Percentiles rank a stretch among this genome's conserved stretches.
Evolutionary conservation across 176 grass and related monocot species (phyloP).

Genomic region (Poa pratensis): DNA sequence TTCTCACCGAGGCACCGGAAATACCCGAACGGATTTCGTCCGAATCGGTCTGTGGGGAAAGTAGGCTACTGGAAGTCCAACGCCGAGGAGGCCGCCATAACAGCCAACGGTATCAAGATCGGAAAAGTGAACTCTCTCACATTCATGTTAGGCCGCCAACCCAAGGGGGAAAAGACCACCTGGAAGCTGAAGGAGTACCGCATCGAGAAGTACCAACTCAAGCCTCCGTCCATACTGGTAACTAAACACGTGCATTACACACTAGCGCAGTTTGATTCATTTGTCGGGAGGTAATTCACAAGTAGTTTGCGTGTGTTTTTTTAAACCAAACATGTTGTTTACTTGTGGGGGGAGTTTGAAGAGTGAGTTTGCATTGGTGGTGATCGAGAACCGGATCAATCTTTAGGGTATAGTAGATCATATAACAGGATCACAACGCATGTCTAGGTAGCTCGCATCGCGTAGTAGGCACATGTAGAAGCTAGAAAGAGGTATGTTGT

Average conservation of each 20-base stretch:
- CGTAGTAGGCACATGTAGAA: neutral
- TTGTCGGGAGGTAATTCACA: neutral
- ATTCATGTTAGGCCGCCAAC: neutral
- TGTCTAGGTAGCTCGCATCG: neutral
- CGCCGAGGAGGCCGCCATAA: neutral
- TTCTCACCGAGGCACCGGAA: constrained; percentile 31
- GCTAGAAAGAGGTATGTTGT: neutral
- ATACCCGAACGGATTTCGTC: neutral
- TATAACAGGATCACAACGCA: neutral
- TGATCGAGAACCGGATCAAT: neutral
- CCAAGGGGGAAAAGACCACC: neutral
- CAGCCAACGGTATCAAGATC: neutral
- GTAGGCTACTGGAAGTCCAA: constrained; percentile 44
- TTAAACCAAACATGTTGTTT: neutral
- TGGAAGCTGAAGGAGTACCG: constrained; percentile 54
- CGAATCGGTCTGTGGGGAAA: neutral
- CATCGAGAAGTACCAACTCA: constrained; percentile 7
- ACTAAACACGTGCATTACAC: neutral
- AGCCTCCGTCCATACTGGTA: constrained; percentile 9
- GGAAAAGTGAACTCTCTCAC: constrained; percentile 34
- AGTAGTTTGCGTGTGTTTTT: neutral
- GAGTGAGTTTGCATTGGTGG: neutral
- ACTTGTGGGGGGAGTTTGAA: neutral
- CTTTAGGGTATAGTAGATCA: neutral
- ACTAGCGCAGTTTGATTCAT: neutral